Percentiles rank a stretch among this genome's conserved stretches.
phyloP scores from a whole-genome alignment of 2,329 filamentous ascomycete species.

The Beauveria medogensis region DNA sequence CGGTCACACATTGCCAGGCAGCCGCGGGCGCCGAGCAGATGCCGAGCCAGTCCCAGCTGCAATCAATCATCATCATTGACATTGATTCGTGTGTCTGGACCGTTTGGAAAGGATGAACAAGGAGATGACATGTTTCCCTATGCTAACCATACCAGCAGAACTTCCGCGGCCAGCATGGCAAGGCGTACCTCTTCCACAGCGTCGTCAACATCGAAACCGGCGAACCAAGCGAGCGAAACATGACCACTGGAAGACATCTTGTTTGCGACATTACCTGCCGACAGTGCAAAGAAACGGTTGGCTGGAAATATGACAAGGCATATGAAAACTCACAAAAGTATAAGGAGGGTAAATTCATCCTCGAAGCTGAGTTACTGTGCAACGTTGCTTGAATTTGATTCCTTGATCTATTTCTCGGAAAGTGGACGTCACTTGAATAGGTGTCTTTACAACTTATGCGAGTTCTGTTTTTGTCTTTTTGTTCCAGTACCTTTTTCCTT shows the following conservation, averaged over 20 bases:
- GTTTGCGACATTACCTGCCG: conserved; percentile 89
- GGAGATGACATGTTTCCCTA: neutral
- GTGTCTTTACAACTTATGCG: neutral
- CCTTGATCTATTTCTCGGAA: neutral
- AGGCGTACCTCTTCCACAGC: conserved; percentile 89
- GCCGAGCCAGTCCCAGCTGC: neutral
- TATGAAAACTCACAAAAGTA: conserved; percentile 91
- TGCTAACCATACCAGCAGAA: conserved; percentile 50
- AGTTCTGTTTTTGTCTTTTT: neutral
- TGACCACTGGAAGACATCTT: conserved; percentile 93
- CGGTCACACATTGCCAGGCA: neutral
- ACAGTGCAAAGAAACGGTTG: conserved; percentile 86
- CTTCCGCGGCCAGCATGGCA: conserved; percentile 96
- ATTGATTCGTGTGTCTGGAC: neutral
- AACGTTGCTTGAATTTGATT: conserved; percentile 49
- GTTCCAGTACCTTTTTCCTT: neutral
- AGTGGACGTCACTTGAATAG: neutral
- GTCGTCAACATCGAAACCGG: conserved; percentile 86
- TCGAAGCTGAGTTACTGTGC: conserved; percentile 85
- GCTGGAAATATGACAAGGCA: conserved; percentile 98
- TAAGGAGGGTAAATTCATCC: conserved; percentile 97
- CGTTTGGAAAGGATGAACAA: neutral
- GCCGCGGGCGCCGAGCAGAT: neutral
- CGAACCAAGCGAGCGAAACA: conserved; percentile 87
- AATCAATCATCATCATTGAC: no score